Conservation (phyloP, 805 yeast species). For the Candida cerambycidarum region DNA sequence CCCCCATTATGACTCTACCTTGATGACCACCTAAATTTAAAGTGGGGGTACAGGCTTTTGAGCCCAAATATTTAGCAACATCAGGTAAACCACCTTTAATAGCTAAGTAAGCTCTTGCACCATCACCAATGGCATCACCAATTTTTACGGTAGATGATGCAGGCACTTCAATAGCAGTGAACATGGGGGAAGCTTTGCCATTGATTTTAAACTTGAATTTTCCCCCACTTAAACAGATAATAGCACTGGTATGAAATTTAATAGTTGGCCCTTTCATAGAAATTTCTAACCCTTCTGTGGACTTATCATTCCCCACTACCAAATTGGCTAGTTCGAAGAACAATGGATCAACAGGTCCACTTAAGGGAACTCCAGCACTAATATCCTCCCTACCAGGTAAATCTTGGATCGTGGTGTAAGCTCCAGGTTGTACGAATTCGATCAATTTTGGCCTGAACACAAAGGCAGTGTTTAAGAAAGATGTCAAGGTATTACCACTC, state of each 20-base stretch:
- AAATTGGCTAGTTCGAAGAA: conserved; percentile 87
- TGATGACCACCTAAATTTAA: conserved; percentile 19
- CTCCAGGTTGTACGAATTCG: conserved; percentile 66
- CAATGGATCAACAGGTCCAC: conserved; percentile 95
- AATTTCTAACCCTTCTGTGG: conserved; percentile 69
- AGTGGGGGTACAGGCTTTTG: conserved; percentile 81
- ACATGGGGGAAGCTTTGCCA: conserved; percentile 73
- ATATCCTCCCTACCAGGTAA: conserved; percentile 89
- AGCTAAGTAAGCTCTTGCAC: conserved; percentile 88
- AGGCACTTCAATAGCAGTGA: conserved; percentile 63
- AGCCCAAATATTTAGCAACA: conserved; percentile 60
- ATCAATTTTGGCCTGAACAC: conserved; percentile 61
- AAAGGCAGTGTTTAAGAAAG: conserved; percentile 54
- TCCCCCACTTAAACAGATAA: conserved; percentile 88
- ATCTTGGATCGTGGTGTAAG: conserved; percentile 95
- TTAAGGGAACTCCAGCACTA: conserved; percentile 95
- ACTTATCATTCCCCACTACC: conserved; percentile 79
- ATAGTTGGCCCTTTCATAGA: conserved; percentile 67
- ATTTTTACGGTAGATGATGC: conserved; percentile 52
- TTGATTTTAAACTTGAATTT: conserved; percentile 63
- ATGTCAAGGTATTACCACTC: conserved; percentile 75
- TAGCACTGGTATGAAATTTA: conserved; percentile 74
- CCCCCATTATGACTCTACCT: conserved; percentile 79
- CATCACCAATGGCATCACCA: conserved; percentile 36
- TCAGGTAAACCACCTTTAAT: conserved; percentile 91